Conservation (phyloP, 768 basidiomycete species). For the Kwoniella heveanensis region DNA sequence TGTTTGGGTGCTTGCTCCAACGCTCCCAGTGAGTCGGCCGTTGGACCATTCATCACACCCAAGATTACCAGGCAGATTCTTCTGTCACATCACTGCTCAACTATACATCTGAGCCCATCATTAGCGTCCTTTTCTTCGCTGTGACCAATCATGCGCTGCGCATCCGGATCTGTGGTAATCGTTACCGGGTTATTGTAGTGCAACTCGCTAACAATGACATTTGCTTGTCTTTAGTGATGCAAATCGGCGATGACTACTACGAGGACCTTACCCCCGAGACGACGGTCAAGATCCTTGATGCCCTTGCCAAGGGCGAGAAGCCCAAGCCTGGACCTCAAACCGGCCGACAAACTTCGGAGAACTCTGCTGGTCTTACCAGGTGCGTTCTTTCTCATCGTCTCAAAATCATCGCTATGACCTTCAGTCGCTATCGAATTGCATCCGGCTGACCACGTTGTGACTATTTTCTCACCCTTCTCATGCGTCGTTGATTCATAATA, state of each 20-base stretch:
- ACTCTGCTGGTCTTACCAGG: slow-evolving; percentile 85
- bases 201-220: not conserved
- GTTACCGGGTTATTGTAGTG: too few relatives aligned
- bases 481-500: not conserved
- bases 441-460: not conserved
- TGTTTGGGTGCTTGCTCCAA: slow-evolving; percentile 98
- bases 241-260: slow-evolving; percentile 94
- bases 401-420: too few relatives aligned
- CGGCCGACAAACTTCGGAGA: slow-evolving; percentile 82
- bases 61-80: too few relatives aligned
- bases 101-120: too few relatives aligned
- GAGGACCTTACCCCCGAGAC: slow-evolving; percentile 60
- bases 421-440: slow-evolving; percentile 9
- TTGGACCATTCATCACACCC: too few relatives aligned
- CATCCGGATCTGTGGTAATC: too few relatives aligned
- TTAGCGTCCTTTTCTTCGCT: too few relatives aligned
- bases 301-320: slow-evolving; percentile 66
- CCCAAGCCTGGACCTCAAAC: slow-evolving; percentile 94
- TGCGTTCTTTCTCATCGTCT: too few relatives aligned
- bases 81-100: too few relatives aligned
- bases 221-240: slow-evolving; percentile 67
- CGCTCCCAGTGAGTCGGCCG: slow-evolving; percentile 60
- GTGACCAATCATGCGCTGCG: too few relatives aligned
- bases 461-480: not conserved
- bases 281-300: slow-evolving; percentile 57